Percentiles rank a stretch among this genome's conserved stretches.
phyloP scores from a whole-genome alignment of 176 grass and related monocot genomes.

The Eleusine indica region DNA sequence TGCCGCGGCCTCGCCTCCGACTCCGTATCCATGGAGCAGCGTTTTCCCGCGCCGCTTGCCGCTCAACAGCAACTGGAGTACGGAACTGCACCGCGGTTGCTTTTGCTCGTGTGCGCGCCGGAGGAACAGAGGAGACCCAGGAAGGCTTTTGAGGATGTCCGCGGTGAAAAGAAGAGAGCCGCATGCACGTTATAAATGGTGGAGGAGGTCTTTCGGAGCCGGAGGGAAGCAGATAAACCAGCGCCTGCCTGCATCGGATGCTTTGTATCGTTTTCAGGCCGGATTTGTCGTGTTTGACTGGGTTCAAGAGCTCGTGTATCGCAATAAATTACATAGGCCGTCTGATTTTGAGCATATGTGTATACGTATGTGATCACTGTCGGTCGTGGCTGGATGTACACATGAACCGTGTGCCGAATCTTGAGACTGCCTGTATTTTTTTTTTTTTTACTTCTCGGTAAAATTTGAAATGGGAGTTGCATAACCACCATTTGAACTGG shows the following conservation, averaged over 20 bases:
- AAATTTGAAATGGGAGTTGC: background rate
- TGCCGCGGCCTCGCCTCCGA: conserved; percentile 27
- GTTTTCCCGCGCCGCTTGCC: background rate
- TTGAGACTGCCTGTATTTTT: too few species aligned
- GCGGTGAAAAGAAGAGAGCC: background rate
- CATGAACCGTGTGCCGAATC: too few species aligned
- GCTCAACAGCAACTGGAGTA: too few species aligned
- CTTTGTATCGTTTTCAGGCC: conserved; percentile 45
- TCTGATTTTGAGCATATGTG: background rate
- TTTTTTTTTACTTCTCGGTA: background rate
- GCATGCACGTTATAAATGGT: background rate
- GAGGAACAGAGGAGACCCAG: conserved; percentile 18
- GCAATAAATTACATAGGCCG: conserved; percentile 3
- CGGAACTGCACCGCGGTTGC: background rate
- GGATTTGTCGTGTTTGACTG: conserved; percentile 36
- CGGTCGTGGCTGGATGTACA: background rate
- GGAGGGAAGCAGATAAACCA: background rate
- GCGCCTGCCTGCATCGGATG: conserved; percentile 21
- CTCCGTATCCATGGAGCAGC: conserved; percentile 35
- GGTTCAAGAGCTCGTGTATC: background rate
- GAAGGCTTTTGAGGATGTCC: background rate
- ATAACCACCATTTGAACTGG: background rate
- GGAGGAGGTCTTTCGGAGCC: background rate
- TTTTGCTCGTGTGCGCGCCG: background rate
- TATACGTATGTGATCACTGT: background rate